Evolutionary conservation across 768 basidiomycete species (phyloP).

Genomic region (Termitomyces sp.): DNA sequence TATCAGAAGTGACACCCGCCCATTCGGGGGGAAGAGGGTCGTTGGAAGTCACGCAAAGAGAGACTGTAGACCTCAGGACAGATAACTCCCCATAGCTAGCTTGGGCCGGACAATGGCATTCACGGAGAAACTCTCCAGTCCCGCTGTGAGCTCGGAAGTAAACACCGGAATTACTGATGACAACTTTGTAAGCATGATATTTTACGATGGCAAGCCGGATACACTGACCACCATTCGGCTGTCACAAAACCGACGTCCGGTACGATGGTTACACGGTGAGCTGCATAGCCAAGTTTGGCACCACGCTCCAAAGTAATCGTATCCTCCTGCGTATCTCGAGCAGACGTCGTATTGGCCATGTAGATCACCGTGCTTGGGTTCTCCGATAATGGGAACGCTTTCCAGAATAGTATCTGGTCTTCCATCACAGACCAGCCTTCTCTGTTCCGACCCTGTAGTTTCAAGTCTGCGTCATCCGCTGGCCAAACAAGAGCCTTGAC

Average conservation of each 20-base stretch:
- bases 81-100: slow-evolving; percentile 2
- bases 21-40: neutral
- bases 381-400: neutral
- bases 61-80: neutral
- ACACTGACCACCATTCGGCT: neutral
- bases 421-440: neutral
- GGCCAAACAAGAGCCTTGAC: neutral
- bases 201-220: neutral
- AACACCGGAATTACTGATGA: neutral
- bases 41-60: neutral
- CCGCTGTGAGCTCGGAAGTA: slow-evolving; percentile 2
- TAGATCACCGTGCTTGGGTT: neutral
- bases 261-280: neutral
- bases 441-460: too few relatives aligned
- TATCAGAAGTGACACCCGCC: neutral
- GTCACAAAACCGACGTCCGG: neutral
- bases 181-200: neutral
- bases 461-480: neutral
- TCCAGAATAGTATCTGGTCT: neutral
- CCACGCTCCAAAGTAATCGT: neutral
- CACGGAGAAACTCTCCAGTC: slow-evolving; percentile 6
- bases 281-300: neutral
- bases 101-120: slow-evolving; percentile 2
- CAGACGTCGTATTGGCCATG: neutral
- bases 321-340: neutral